Base-by-base conservation (phyloP, 2,329 filamentous ascomycete genomes). In the Monosporascus sp. region DNA sequence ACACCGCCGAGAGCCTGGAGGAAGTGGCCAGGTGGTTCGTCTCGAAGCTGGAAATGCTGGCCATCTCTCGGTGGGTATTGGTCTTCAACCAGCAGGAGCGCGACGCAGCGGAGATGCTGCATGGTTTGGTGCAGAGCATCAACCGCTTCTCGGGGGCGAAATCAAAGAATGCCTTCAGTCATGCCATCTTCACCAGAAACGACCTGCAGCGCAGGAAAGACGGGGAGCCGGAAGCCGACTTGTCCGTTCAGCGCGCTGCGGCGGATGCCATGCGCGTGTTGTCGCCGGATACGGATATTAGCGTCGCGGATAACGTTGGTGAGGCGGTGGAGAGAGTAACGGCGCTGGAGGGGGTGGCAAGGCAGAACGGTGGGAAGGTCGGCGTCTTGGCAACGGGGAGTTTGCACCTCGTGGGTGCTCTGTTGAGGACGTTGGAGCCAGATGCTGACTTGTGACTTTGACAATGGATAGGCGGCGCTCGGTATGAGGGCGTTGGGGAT, bases 51-150 rank as follows among this genome's bases (percentile, higher is more conserved):
- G 42, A 51, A 6, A 42, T 31, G 3, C 65, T 52, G 7, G 41
- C 57, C 0, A 54, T 56, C 0, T 65, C 58, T 25, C 70, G 74
- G 45, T 67, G 73, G 6, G 74, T 89, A 0, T 73, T 97, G 46
- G 79, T 97, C 47, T 97, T 97, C 77, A 97, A 97, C 70, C 93
- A 97, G 70, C 90, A 96, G 65, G 90, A 90, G 9, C 83, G 91
- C 34, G 85, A 96, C 64, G 88, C 89, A 5, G 72, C 75, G 4
- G 74, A 80, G 17, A 77, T 95, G 1, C 80, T 93, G 2, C 72
- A 71, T 34, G 78, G 78, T 0, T 74, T 96, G 2, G 76, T 90
- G 52, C 66, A 74, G 9, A 82, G 81, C 2, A 72, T 89, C 11
- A 48, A 50, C 63, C 68, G 46, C 56, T 71, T 51, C 63, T 72